Conservation (phyloP, 2,329 filamentous ascomycete genomes). For the Dothistroma septosporum region DNA sequence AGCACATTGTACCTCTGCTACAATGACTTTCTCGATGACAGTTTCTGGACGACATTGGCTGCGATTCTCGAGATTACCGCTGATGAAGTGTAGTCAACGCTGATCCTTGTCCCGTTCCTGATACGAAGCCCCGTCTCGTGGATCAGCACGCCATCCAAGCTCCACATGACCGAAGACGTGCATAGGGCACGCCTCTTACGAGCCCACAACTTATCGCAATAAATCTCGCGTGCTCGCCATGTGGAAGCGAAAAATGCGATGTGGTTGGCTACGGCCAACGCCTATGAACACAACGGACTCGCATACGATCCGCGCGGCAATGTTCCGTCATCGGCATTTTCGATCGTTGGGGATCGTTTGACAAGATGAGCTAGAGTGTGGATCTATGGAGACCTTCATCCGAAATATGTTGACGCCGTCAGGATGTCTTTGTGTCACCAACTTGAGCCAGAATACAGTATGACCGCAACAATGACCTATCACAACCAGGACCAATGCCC, state of each 20-base stretch:
- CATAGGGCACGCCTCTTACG: neutral
- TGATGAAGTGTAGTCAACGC: neutral
- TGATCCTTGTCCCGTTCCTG: neutral
- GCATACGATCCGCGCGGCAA: neutral
- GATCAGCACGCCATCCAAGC: neutral
- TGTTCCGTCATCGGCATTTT: neutral
- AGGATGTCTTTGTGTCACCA: too few species aligned
- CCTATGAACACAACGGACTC: neutral
- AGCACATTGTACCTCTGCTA: neutral
- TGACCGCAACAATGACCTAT: neutral
- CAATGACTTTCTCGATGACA: neutral
- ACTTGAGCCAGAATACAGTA: neutral
- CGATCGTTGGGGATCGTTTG: too few species aligned
- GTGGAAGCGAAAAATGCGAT: neutral
- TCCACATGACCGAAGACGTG: neutral
- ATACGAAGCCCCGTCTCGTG: neutral
- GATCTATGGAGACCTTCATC: too few species aligned
- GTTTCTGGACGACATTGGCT: neutral
- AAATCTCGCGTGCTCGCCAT: neutral
- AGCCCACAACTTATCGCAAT: neutral
- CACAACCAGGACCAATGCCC: neutral
- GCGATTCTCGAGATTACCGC: too few species aligned
- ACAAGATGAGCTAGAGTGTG: too few species aligned
- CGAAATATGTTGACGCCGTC: too few species aligned
- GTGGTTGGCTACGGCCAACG: neutral